Base-by-base conservation (phyloP, 1,139 yeast genomes). In the Yamadazyma oceani region DNA sequence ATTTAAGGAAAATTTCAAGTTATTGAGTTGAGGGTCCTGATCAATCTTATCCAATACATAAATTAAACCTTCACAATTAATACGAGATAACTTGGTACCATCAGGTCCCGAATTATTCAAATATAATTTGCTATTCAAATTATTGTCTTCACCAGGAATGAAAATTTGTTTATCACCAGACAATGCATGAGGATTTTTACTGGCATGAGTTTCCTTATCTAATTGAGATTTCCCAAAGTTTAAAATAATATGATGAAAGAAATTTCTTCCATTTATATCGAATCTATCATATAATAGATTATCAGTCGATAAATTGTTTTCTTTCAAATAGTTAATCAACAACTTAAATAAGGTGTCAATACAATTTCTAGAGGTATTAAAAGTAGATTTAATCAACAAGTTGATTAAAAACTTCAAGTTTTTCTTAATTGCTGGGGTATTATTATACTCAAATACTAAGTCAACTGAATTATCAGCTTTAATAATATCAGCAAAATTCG, bases 221-320 rank as follows among this genome's bases (percentile, higher is more conserved):
- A 58, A 49, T 36, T 62, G 66, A 30, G 59, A 57, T 48, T 90
- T 80, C 2, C 96, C 96, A 40, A 85, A 70, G 21, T 82, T 77
- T 38, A 89, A 82, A 23, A 89, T 78, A 51, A 82, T 82, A 48
- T 87, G 87, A 57, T 90, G 97, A 52, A 90, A 77, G 50, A 89
- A 83, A 55, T 85, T 89, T 47, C 97, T 73, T 17, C 88, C 87
- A 42, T 85, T 82, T 34, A 90, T 80, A 54, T 89, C 96, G 6
- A 79, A 64, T 1, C 80, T 70, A 52, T 88, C 96, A 36, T 47
- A 59, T 33, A 69, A 56, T 6, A 75, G 63, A 33, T 49, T 48
- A 28, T 51, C 49, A 14, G 50, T 41, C 1, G 55, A 50, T 17
- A 48, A 39, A 23, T 48, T 44, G 16, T 47, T 48, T 6, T 42